Evolutionary conservation across 2,329 filamentous ascomycete genomes (phyloP).

Genomic region (Aschersonia sp.): DNA sequence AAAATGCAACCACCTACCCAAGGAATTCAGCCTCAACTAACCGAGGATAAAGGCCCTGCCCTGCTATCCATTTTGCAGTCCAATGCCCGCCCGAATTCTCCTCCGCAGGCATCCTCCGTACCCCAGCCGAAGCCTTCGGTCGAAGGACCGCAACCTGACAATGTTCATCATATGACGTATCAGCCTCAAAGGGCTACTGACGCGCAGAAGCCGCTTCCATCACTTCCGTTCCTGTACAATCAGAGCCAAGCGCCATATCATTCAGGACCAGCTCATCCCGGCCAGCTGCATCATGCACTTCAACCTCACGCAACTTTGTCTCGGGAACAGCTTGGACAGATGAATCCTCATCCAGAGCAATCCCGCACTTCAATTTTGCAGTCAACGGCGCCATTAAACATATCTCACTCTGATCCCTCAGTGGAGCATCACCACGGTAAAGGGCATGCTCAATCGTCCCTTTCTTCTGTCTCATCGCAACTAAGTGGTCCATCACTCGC

Average conservation of each 20-base stretch:
- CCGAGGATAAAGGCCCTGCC: slow-evolving; percentile 32
- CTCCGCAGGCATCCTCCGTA: slow-evolving; percentile 26
- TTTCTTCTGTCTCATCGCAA: slow-evolving; percentile 9
- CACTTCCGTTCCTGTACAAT: slow-evolving; percentile 13
- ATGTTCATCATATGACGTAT: slow-evolving; percentile 39
- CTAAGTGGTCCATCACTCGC: slow-evolving; percentile 27
- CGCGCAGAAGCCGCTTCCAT: slow-evolving; percentile 16
- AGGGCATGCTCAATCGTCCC: background rate
- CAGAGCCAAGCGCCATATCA: slow-evolving; percentile 8
- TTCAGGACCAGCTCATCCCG: slow-evolving; percentile 4
- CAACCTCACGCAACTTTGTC: slow-evolving; percentile 8
- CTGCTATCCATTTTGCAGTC: slow-evolving; percentile 38
- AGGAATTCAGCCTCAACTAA: slow-evolving; percentile 23
- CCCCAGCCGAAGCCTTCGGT: slow-evolving; percentile 37
- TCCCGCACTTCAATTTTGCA: slow-evolving; percentile 7
- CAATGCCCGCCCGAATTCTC: slow-evolving; percentile 1
- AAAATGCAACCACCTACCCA: slow-evolving; percentile 39
- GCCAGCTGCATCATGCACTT: slow-evolving; percentile 6
- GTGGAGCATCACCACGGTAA: background rate
- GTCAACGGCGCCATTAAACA: slow-evolving; percentile 24
- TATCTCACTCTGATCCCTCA: slow-evolving; percentile 1
- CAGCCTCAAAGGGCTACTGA: slow-evolving; percentile 25
- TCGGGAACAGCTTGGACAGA: slow-evolving; percentile 7
- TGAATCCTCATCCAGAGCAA: too few species aligned
- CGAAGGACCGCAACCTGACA: slow-evolving; percentile 36